phyloP scores from a whole-genome alignment of 306 rosid species.

The Trifolium fragiferum region DNA sequence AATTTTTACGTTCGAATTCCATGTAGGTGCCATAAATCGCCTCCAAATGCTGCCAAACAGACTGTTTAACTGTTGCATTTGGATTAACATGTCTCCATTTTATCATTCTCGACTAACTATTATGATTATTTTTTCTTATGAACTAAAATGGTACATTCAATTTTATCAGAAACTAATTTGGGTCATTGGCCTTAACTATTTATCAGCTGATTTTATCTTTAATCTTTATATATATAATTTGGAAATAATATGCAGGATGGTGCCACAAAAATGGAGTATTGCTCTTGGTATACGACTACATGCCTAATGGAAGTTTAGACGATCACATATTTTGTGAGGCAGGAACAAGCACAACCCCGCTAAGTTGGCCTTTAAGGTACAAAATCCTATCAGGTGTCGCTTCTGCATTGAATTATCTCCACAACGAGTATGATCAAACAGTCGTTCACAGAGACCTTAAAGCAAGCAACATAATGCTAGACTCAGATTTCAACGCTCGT shows the following conservation, averaged over 20 bases:
- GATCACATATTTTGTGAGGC: conserved; percentile 64
- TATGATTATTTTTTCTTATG: background rate
- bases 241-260: conserved; percentile 58
- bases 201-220: background rate
- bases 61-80: no score
- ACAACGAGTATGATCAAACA: conserved; percentile 70
- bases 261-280: conserved; percentile 69
- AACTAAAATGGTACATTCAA: no score
- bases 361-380: conserved; percentile 68
- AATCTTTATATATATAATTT: background rate
- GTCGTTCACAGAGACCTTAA: conserved; percentile 79
- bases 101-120: no score
- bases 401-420: conserved; percentile 69
- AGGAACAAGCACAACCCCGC: conserved; percentile 39
- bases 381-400: conserved; percentile 71
- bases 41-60: no score
- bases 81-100: background rate
- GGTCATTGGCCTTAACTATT: background rate
- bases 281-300: conserved; percentile 75
- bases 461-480: conserved; percentile 79
- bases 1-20: no score
- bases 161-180: background rate
- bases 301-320: conserved; percentile 89
- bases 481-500: conserved; percentile 67
- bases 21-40: no score